Conservation (phyloP, 768 basidiomycete genomes). For the Dictyophora rubrovolvata region DNA sequence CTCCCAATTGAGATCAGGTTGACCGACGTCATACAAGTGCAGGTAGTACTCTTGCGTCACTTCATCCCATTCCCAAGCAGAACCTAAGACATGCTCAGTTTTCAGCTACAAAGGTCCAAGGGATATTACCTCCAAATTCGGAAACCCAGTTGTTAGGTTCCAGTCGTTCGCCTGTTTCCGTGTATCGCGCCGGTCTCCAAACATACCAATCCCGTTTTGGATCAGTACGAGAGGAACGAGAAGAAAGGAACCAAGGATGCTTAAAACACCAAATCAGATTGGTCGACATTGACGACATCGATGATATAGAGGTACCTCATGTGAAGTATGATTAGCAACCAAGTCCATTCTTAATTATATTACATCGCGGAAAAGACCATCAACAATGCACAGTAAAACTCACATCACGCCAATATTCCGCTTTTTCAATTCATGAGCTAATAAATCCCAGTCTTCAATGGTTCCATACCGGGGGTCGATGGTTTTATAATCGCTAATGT, state of each 20-base stretch:
- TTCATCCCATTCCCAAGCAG: conserved; percentile 64
- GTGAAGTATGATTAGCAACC: conserved; percentile 65
- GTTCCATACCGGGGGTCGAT: conserved; percentile 51
- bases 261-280: conserved; percentile 17
- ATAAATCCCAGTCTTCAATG: conserved; percentile 46
- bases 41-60: conserved; percentile 61
- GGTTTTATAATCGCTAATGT: conserved; percentile 35
- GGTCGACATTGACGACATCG: conserved; percentile 3
- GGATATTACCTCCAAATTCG: conserved; percentile 43
- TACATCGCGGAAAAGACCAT: neutral
- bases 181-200: conserved; percentile 53
- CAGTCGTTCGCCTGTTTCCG: conserved; percentile 38
- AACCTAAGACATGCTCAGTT: conserved; percentile 27
- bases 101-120: neutral
- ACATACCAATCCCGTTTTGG: conserved; percentile 70
- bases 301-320: conserved; percentile 33
- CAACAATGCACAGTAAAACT: conserved; percentile 12
- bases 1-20: conserved; percentile 75
- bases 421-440: conserved; percentile 43
- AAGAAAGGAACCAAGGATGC: conserved; percentile 66
- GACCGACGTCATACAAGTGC: conserved; percentile 54
- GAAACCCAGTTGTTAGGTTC: conserved; percentile 73
- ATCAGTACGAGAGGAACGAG: conserved; percentile 33
- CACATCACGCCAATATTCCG: conserved; percentile 65
- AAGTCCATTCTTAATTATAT: conserved; percentile 54